phyloP scores from a whole-genome alignment of 2,329 filamentous ascomycete species.

The Diaporthe citri region DNA sequence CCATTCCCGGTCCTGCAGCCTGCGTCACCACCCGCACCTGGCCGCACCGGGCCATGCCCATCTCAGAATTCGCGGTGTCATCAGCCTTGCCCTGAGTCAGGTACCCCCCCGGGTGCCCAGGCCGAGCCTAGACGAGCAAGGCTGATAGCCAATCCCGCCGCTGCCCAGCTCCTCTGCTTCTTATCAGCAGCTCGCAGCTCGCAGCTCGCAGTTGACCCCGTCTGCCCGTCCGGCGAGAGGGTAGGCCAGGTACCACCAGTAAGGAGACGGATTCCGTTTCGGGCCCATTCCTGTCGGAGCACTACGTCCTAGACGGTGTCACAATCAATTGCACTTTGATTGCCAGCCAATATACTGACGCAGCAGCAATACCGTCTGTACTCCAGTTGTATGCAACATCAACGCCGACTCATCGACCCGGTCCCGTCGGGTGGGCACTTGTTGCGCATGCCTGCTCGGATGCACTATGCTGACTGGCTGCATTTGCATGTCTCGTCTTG shows the following conservation, averaged over 20 bases:
- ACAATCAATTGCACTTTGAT: conserved; percentile 17
- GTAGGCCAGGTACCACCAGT: background rate
- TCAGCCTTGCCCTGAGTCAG: conserved; percentile 33
- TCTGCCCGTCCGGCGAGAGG: background rate
- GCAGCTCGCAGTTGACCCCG: background rate
- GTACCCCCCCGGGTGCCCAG: background rate
- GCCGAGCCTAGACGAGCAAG: conserved; percentile 12
- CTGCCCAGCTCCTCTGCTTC: background rate
- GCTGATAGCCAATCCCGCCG: conserved; percentile 25
- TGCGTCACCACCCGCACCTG: conserved; percentile 1
- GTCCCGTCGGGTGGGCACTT: conserved; percentile 11
- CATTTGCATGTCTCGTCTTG: background rate
- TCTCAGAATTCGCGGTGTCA: conserved; percentile 18
- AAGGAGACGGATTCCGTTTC: background rate
- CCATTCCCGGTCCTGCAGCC: conserved; percentile 17
- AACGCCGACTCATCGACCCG: background rate
- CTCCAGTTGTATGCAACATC: background rate
- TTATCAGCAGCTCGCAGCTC: conserved; percentile 5
- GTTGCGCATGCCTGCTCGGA: background rate
- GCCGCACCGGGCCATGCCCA: conserved; percentile 5
- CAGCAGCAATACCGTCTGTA: background rate
- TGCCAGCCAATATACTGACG: conserved; percentile 18
- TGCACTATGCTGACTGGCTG: background rate
- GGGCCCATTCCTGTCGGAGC: conserved; percentile 23
- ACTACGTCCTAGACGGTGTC: background rate